Base-by-base conservation (phyloP, 1,284 basidiomycete species). In the Ustilago vetiveriae region DNA sequence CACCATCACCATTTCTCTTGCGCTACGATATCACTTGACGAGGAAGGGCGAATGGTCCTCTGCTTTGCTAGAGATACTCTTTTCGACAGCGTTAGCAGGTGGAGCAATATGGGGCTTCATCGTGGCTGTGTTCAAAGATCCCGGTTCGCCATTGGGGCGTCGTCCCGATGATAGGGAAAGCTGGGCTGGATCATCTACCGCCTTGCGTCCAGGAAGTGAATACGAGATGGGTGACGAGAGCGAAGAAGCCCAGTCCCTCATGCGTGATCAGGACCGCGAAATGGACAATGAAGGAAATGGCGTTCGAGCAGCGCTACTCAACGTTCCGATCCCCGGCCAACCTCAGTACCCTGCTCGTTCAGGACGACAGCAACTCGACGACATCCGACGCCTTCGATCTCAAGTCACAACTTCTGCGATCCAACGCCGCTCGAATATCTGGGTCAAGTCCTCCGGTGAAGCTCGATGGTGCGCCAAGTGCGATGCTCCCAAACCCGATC, bases 401-500 rank as follows among this genome's bases (percentile, higher is more conserved):
- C 49, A 38, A 24, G 19, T 35, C 8, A 35, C 47, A 0, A n/a
- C 33, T 6, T 45, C 51, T 13, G 21, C 40, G 39, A 30, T 66
- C 14, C 40, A 71, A 36, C 22, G 27, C 1, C 67, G 62, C 3
- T 53, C 68, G 39, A 57, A 71, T 35, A 60, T 71, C 47, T 74
- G 72, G 52, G 65, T 73, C 23, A 78, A 79, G 41, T 75, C 72
- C 23, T 64, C 62, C n/a, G 73, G 75, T 43, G 57, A 64, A 23
- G 47, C 76, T 9, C 53, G 79, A 16, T 80, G 72, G 57, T 81
- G 79, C 47, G 53, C 54, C 30, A 69, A 69, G 24, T 81, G 79
- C 70, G 49, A 68, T n/a, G 58, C 65, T 2, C 68, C 64, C 40
- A 81, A 81, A 48, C 79, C 79, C 3, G 78, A 79, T 9, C 71